These are phyloP conservation scores for Aethionema arabicum DNA, from an alignment of 345 rosid species.

Conservation along the genomic window DNA sequence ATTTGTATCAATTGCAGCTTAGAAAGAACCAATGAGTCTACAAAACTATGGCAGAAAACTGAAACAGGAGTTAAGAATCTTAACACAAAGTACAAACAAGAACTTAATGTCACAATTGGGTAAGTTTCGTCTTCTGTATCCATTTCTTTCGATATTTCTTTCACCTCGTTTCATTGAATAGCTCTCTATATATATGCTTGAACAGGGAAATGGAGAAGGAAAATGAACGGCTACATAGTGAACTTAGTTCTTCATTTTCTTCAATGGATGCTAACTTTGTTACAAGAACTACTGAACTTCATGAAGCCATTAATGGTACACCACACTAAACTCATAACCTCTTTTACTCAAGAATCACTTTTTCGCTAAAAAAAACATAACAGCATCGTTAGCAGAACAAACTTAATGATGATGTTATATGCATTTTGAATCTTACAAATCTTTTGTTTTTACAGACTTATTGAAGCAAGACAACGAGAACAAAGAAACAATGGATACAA, in stretches of 20 bases:
- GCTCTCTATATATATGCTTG: neutral
- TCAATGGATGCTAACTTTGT: constrained; percentile 46
- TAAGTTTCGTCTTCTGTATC: constrained; percentile 39
- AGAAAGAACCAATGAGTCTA: constrained; percentile 44
- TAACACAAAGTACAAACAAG: constrained; percentile 35
- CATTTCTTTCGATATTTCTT: neutral
- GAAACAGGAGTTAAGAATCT: constrained; percentile 38
- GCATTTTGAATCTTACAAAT: neutral
- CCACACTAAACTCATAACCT: neutral
- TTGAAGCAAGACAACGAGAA: constrained; percentile 51
- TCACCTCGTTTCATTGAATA: constrained; percentile 1
- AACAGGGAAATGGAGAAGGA: constrained; percentile 48
- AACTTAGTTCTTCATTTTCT: constrained; percentile 49
- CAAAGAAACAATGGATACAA: constrained; percentile 57
- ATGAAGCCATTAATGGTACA: constrained; percentile 57
- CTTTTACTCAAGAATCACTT: neutral
- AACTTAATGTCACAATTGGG: constrained; percentile 24
- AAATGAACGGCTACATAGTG: constrained; percentile 43
- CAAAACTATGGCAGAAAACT: constrained; percentile 56
- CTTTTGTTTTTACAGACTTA: constrained; percentile 49
- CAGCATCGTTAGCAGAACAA: no score
- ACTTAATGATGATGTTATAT: no score
- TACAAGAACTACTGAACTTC: constrained; percentile 42
- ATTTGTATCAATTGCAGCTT: constrained; percentile 46
- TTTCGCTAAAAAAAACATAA: neutral